phyloP scores from a whole-genome alignment of 331 rosid genomes.

The Prunus yedoensis region DNA sequence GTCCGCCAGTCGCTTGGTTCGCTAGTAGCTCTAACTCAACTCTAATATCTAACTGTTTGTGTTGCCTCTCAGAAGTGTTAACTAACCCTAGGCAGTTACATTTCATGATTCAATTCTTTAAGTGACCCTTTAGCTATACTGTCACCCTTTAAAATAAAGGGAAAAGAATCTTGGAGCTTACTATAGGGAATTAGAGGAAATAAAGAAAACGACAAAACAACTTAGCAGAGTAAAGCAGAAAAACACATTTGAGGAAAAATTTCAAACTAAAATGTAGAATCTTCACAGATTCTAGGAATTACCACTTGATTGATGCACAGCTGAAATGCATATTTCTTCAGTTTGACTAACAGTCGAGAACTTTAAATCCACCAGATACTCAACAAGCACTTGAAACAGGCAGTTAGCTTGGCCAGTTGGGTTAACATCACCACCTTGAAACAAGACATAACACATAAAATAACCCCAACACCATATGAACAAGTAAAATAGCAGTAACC shows the following conservation, averaged over 20 bases:
- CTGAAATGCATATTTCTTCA: conserved; percentile 56
- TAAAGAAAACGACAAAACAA: not conserved
- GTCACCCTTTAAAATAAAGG: not conserved
- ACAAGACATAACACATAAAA: conserved; percentile 21
- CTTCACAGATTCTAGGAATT: conserved; percentile 30
- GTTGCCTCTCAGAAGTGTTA: not conserved
- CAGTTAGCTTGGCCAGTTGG: conserved; percentile 34
- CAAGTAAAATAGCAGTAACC: conserved; percentile 13
- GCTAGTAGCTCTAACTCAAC: no score
- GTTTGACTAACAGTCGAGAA: conserved; percentile 50
- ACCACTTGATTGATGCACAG: conserved; percentile 81
- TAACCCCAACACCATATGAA: conserved; percentile 17
- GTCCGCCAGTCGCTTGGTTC: no score
- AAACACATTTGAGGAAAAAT: not conserved
- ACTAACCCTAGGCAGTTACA: not conserved
- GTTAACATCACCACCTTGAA: conserved; percentile 43
- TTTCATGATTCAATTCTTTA: not conserved
- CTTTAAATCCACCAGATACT: conserved; percentile 73
- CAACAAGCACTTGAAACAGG: conserved; percentile 65
- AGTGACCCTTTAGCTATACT: not conserved
- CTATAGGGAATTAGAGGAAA: not conserved
- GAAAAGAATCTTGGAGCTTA: not conserved
- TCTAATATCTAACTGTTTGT: no score
- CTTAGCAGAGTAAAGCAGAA: not conserved
- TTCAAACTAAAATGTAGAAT: not conserved